Conservation (phyloP, 495 filamentous ascomycete genomes). For the Tuber borchii region DNA sequence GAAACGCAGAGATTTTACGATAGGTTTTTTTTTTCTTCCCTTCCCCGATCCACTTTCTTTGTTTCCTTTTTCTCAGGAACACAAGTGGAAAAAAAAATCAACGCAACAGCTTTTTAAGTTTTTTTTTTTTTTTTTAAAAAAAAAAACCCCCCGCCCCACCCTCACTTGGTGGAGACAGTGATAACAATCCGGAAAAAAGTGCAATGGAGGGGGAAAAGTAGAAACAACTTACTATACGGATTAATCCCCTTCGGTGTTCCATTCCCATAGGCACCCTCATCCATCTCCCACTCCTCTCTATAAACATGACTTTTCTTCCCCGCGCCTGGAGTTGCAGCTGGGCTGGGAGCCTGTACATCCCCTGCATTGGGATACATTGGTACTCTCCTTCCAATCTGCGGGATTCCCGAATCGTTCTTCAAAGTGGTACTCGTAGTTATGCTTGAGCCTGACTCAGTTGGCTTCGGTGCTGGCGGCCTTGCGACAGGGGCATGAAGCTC, state of each 20-base stretch:
- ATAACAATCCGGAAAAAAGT: not conserved
- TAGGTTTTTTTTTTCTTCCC: not conserved
- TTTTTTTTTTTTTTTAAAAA: not conserved
- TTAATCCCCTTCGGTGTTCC: slow-evolving; percentile 31
- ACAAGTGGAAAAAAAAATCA: slow-evolving; percentile 43
- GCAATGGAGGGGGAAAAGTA: slow-evolving; percentile 5
- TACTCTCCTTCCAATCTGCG: slow-evolving; percentile 79
- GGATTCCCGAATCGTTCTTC: slow-evolving; percentile 57
- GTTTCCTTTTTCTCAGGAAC: slow-evolving; percentile 44
- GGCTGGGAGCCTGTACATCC: slow-evolving; percentile 93
- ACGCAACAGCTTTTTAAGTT: too few relatives aligned
- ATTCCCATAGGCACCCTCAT: slow-evolving; percentile 39
- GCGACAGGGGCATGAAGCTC: slow-evolving; percentile 34
- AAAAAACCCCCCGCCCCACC: slow-evolving; percentile 9
- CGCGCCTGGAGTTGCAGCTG: slow-evolving; percentile 70
- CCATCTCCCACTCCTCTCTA: slow-evolving; percentile 41
- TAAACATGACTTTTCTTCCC: slow-evolving; percentile 51
- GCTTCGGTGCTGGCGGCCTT: slow-evolving; percentile 49
- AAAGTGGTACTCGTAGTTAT: slow-evolving; percentile 3
- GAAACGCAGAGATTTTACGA: not conserved
- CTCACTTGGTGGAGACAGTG: not conserved
- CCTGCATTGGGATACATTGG: slow-evolving; percentile 92
- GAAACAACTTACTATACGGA: slow-evolving; percentile 32
- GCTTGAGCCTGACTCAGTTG: slow-evolving; percentile 38
- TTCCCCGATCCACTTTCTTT: not conserved